These are phyloP conservation scores for Lachnum nothofagi DNA, from an alignment of 2,329 filamentous ascomycete genomes.

Conservation along the genomic window DNA sequence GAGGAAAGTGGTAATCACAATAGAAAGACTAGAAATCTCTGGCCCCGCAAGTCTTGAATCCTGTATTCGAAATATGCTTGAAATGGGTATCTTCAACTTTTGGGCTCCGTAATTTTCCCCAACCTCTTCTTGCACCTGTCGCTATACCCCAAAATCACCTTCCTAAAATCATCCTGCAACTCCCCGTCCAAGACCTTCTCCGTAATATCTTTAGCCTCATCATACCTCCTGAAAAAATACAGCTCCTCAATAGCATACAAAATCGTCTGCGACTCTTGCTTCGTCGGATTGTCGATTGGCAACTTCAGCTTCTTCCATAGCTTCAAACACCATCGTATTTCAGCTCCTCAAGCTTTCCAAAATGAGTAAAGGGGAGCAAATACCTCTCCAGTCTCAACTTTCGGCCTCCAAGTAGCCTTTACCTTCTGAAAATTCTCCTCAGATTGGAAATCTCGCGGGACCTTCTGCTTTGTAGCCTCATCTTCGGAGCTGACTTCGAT, in stretches of 20 bases:
- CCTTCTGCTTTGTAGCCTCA: conserved; percentile 20
- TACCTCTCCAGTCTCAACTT: conserved; percentile 30
- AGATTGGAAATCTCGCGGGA: conserved; percentile 32
- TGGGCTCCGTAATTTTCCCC: neutral
- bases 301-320: conserved; percentile 25
- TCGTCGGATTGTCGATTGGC: conserved; percentile 26
- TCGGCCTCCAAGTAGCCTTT: conserved; percentile 25
- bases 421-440: conserved; percentile 27
- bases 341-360: neutral
- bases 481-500: conserved; percentile 41
- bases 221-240: conserved; percentile 29
- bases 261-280: conserved; percentile 28
- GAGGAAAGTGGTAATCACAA: no score
- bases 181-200: conserved; percentile 21
- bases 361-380: neutral
- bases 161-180: conserved; percentile 23
- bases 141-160: conserved; percentile 22
- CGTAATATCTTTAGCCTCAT: conserved; percentile 23
- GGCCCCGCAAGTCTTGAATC: no score
- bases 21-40: no score
- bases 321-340: conserved; percentile 11
- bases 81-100: no score
- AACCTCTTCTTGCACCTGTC: conserved; percentile 20
- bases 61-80: no score
- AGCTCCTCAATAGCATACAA: conserved; percentile 33